Evolutionary conservation across 2,329 filamentous ascomycete species (phyloP).

Genomic region (Penicillium sp.): DNA sequence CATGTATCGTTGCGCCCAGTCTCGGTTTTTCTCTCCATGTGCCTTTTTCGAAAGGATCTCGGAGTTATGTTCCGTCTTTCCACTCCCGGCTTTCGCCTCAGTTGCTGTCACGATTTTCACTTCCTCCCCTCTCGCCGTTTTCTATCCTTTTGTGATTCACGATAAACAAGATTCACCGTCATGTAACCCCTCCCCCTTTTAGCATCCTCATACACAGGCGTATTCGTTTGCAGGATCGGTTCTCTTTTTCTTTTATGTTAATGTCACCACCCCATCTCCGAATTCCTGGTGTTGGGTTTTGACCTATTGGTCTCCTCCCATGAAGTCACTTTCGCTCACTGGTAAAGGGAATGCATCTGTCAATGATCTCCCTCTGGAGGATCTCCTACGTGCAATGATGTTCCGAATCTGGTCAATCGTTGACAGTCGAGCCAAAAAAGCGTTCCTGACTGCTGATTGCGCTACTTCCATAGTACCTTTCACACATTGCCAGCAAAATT

Average conservation of each 20-base stretch:
- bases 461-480: slow-evolving; percentile 12
- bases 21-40: slow-evolving; percentile 3
- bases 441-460: slow-evolving; percentile 14
- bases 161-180: slow-evolving; percentile 50
- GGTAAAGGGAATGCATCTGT: slow-evolving; percentile 12
- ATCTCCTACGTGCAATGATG: slow-evolving; percentile 2
- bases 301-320: slow-evolving; percentile 11
- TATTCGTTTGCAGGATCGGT: slow-evolving; percentile 35
- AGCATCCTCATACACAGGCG: slow-evolving; percentile 45
- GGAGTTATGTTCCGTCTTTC: slow-evolving; percentile 4
- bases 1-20: neutral
- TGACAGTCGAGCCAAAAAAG: slow-evolving; percentile 9
- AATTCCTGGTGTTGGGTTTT: slow-evolving; percentile 14
- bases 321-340: slow-evolving; percentile 13
- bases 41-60: no score
- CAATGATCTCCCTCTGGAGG: slow-evolving; percentile 6
- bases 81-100: slow-evolving; percentile 3
- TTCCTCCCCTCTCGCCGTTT: slow-evolving; percentile 10
- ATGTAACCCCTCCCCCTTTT: slow-evolving; percentile 42
- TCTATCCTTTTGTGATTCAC: slow-evolving; percentile 32
- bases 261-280: slow-evolving; percentile 19
- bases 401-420: slow-evolving; percentile 3
- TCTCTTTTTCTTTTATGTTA: slow-evolving; percentile 25
- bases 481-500: slow-evolving; percentile 21
- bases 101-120: slow-evolving; percentile 20